A percentile compares a stretch with the other conserved stretches of the same genome.
Evolutionary conservation across 2,329 filamentous ascomycete genomes (phyloP).

Genomic region (Tolypocladium inflatum): DNA sequence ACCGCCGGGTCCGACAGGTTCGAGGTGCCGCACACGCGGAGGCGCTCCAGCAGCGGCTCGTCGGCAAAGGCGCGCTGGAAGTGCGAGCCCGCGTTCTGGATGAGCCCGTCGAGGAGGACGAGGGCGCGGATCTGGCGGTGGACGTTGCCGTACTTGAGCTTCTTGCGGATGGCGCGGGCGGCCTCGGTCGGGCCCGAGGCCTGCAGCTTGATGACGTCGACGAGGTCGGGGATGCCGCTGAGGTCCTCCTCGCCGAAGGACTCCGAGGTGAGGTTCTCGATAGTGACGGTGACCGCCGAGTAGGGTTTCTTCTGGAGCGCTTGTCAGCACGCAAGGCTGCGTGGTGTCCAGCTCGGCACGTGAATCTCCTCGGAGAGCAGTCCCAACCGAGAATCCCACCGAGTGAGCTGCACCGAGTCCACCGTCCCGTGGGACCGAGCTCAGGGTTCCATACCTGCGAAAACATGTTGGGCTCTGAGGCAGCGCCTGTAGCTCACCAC

Average conservation of each 20-base stretch:
- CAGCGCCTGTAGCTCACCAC: not conserved
- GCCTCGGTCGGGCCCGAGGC: constrained; percentile 79
- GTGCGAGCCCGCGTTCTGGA: constrained; percentile 82
- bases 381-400: not conserved
- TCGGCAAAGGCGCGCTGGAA: constrained; percentile 87
- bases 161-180: constrained; percentile 87
- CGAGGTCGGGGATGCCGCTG: constrained; percentile 83
- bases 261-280: constrained; percentile 86
- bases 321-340: not conserved
- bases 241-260: constrained; percentile 85
- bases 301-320: constrained; percentile 58
- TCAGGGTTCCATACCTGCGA: not conserved
- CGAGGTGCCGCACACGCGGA: constrained; percentile 80
- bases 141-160: constrained; percentile 95
- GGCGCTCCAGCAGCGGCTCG: constrained; percentile 81
- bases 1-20: constrained; percentile 77
- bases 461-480: not conserved
- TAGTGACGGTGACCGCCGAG: constrained; percentile 83
- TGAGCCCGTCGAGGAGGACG: constrained; percentile 81
- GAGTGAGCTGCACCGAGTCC: not conserved
- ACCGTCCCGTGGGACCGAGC: not conserved
- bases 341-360: not conserved
- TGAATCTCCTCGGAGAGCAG: not conserved
- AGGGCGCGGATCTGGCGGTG: constrained; percentile 87
- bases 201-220: constrained; percentile 90